These are phyloP conservation scores for Ampelomyces quisqualis DNA, from an alignment of 2,329 filamentous ascomycete species.

Conservation along the genomic window DNA sequence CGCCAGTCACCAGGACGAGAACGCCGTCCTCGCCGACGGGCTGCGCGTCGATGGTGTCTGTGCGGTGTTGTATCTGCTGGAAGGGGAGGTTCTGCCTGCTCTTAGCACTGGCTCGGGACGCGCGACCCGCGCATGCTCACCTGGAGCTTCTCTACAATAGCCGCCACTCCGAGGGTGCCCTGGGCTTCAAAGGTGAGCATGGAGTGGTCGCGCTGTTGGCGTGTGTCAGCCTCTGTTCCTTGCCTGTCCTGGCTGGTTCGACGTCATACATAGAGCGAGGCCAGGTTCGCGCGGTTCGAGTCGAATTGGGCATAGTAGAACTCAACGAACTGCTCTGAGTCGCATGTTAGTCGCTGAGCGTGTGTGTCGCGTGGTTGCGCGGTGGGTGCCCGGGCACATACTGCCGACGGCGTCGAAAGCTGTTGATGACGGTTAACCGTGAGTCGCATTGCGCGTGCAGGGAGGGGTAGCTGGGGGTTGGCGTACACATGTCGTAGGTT, in stretches of 20 bases:
- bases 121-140: constrained; percentile 54
- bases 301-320: constrained; percentile 95
- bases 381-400: constrained; percentile 39
- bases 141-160: constrained; percentile 77
- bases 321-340: constrained; percentile 76
- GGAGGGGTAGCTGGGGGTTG: constrained; percentile 13
- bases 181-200: constrained; percentile 90
- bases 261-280: constrained; percentile 74
- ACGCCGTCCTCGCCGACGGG: constrained; percentile 69
- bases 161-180: constrained; percentile 62
- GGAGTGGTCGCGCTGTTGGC: constrained; percentile 70
- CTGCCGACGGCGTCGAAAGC: constrained; percentile 41
- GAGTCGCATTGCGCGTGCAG: constrained; percentile 9
- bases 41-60: constrained; percentile 79
- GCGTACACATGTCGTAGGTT: constrained; percentile 20
- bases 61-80: constrained; percentile 74
- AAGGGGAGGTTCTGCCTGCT: constrained; percentile 71
- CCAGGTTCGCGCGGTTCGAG: constrained; percentile 63
- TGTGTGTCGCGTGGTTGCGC: neutral
- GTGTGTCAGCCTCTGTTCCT: constrained; percentile 9
- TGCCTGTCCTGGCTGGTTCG: neutral
- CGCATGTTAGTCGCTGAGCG: constrained; percentile 15
- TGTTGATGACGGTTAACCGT: constrained; percentile 10
- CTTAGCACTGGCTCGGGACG: constrained; percentile 17
- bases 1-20: constrained; percentile 84